Percentiles rank a stretch among this genome's conserved stretches.
These are phyloP conservation scores for Thalassia testudinum DNA, from an alignment of 116 monocot genomes.

Conservation along the genomic window DNA sequence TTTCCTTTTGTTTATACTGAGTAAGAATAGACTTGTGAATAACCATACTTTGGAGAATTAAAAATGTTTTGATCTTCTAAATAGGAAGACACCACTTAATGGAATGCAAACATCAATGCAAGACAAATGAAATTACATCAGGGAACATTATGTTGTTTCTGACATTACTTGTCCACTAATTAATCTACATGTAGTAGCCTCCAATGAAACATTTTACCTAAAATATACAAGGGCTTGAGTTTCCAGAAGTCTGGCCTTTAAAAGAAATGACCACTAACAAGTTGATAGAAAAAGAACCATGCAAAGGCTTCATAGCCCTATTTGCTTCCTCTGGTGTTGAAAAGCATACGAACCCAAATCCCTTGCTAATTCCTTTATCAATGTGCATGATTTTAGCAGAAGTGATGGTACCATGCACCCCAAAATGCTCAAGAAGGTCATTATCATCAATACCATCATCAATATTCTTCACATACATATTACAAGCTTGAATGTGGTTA, in stretches of 20 bases:
- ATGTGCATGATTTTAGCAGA: constrained; percentile 68
- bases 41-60: too few species aligned
- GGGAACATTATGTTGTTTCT: too few species aligned
- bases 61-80: too few species aligned
- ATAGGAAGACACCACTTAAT: too few species aligned
- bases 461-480: constrained; percentile 78
- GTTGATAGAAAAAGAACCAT: constrained; percentile 18
- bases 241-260: too few species aligned
- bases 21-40: too few species aligned
- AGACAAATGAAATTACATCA: too few species aligned
- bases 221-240: too few species aligned
- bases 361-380: constrained; percentile 69
- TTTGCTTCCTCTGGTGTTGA: constrained; percentile 47
- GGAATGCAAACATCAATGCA: too few species aligned
- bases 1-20: too few species aligned
- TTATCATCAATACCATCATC: constrained; percentile 48
- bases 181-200: constrained; percentile 64
- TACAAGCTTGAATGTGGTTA: constrained; percentile 26
- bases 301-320: constrained; percentile 39
- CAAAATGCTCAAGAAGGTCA: constrained; percentile 38
- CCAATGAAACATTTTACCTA: constrained; percentile 65
- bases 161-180: too few species aligned
- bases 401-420: constrained; percentile 42
- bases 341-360: constrained; percentile 83
- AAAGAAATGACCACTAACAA: too few species aligned